Conservation (phyloP, 2,329 filamentous ascomycete genomes). For the Paraphaeosphaeria sporulosa region DNA sequence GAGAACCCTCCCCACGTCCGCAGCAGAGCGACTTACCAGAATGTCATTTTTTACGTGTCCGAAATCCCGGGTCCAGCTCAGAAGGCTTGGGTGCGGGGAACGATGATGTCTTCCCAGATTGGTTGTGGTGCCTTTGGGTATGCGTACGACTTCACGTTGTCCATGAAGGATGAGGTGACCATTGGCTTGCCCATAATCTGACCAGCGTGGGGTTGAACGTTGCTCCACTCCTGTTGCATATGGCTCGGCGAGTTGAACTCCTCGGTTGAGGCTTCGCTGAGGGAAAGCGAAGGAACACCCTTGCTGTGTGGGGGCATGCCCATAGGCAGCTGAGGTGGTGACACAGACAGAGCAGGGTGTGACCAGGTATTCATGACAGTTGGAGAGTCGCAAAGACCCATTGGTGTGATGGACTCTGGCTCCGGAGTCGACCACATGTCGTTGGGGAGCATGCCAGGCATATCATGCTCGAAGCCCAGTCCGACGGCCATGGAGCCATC, state of each 20-base stretch:
- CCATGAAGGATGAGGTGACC: slow-evolving; percentile 43
- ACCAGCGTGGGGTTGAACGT: slow-evolving; percentile 55
- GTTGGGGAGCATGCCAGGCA: slow-evolving; percentile 27
- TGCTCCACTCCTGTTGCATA: slow-evolving; percentile 57
- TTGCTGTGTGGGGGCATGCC: slow-evolving; percentile 25
- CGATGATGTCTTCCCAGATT: slow-evolving; percentile 55
- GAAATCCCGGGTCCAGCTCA: slow-evolving; percentile 31
- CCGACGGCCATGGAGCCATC: slow-evolving; percentile 33
- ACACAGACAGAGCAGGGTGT: slow-evolving; percentile 23
- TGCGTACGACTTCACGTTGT: slow-evolving; percentile 44
- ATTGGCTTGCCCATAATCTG: slow-evolving; percentile 41
- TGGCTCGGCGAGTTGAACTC: slow-evolving; percentile 34
- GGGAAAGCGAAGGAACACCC: slow-evolving; percentile 32
- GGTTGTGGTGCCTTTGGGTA: slow-evolving; percentile 25
- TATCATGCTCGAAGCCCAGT: slow-evolving; percentile 31
- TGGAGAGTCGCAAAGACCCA: slow-evolving; percentile 30
- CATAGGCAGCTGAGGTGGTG: slow-evolving; percentile 24
- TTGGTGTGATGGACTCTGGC: slow-evolving; percentile 21
- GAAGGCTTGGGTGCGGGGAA: slow-evolving; percentile 54
- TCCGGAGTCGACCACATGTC: slow-evolving; percentile 33
- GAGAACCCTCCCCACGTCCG: slow-evolving; percentile 40
- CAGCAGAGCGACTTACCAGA: slow-evolving; percentile 9
- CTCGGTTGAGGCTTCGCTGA: slow-evolving; percentile 36
- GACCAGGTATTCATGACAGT: slow-evolving; percentile 28
- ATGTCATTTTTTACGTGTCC: slow-evolving; percentile 40